A percentile compares a stretch with the other conserved stretches of the same genome.
Evolutionary conservation across 2,329 filamentous ascomycete species (phyloP).

Genomic region (Nemania sp.): DNA sequence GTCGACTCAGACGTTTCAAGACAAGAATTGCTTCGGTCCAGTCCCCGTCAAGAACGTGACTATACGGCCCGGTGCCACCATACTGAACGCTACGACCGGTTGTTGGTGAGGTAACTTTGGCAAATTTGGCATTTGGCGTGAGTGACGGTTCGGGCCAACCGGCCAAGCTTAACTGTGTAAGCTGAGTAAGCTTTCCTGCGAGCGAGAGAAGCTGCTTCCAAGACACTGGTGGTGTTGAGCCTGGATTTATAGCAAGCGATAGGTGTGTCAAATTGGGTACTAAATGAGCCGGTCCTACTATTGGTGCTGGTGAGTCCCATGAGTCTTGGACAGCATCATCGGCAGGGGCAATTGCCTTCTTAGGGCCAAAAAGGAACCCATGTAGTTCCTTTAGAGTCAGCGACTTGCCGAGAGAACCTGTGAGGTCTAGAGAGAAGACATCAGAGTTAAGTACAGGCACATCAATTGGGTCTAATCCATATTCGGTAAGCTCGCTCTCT

Average conservation of each 20-base stretch:
- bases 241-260: slow-evolving; percentile 65
- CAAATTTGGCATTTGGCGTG: slow-evolving; percentile 65
- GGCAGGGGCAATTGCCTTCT: slow-evolving; percentile 19
- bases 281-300: slow-evolving; percentile 50
- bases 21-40: slow-evolving; percentile 70
- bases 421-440: slow-evolving; percentile 66
- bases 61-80: slow-evolving; percentile 68
- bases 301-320: slow-evolving; percentile 61
- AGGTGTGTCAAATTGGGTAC: slow-evolving; percentile 71
- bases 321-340: slow-evolving; percentile 60
- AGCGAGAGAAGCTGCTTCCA: slow-evolving; percentile 70
- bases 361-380: slow-evolving; percentile 63
- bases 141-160: slow-evolving; percentile 71
- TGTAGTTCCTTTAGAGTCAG: slow-evolving; percentile 65
- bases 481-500: slow-evolving; percentile 47
- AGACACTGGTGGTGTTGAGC: slow-evolving; percentile 55
- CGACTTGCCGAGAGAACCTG: slow-evolving; percentile 63
- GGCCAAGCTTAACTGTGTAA: slow-evolving; percentile 72
- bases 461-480: slow-evolving; percentile 48
- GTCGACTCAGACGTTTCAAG: slow-evolving; percentile 65
- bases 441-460: slow-evolving; percentile 56
- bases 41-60: slow-evolving; percentile 68
- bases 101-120: slow-evolving; percentile 60
- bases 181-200: slow-evolving; percentile 62
- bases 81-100: slow-evolving; percentile 61